Conservation (phyloP, 2,329 filamentous ascomycete genomes). For the Bisporella sp. region DNA sequence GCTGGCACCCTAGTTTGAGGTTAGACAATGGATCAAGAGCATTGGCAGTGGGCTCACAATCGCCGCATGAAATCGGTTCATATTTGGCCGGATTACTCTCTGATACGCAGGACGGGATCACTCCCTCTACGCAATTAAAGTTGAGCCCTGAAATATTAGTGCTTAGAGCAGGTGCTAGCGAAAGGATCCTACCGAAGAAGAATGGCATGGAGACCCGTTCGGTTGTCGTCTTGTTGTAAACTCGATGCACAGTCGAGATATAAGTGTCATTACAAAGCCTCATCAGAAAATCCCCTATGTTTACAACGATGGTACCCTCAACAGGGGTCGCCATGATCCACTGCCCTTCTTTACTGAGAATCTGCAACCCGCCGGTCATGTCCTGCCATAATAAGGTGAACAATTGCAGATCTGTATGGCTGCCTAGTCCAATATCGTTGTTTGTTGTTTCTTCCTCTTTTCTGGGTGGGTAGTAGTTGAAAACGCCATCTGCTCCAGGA, state of each 20-base stretch:
- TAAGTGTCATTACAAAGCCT: slow-evolving; percentile 43
- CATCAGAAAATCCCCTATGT: slow-evolving; percentile 47
- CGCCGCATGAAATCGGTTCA: slow-evolving; percentile 43
- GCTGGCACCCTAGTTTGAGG: slow-evolving; percentile 21
- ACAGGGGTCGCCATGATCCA: slow-evolving; percentile 38
- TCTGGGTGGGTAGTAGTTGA: slow-evolving; percentile 38
- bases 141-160: slow-evolving; percentile 33
- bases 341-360: slow-evolving; percentile 35
- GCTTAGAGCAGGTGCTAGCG: neutral
- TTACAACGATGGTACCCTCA: slow-evolving; percentile 42
- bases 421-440: slow-evolving; percentile 35
- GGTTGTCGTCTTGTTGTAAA: slow-evolving; percentile 34
- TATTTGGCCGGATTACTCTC: slow-evolving; percentile 41
- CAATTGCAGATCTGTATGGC: slow-evolving; percentile 41
- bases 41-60: slow-evolving; percentile 26
- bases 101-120: slow-evolving; percentile 40
- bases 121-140: slow-evolving; percentile 41
- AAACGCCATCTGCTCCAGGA: slow-evolving; percentile 39
- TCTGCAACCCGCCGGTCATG: slow-evolving; percentile 34
- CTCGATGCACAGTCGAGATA: slow-evolving; percentile 43
- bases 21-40: neutral
- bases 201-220: slow-evolving; percentile 49
- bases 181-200: slow-evolving; percentile 38
- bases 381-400: slow-evolving; percentile 45
- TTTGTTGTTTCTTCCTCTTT: slow-evolving; percentile 24